These are phyloP conservation scores for Periconia macrospinosa DNA, from an alignment of 2,329 filamentous ascomycete genomes.

Conservation along the genomic window DNA sequence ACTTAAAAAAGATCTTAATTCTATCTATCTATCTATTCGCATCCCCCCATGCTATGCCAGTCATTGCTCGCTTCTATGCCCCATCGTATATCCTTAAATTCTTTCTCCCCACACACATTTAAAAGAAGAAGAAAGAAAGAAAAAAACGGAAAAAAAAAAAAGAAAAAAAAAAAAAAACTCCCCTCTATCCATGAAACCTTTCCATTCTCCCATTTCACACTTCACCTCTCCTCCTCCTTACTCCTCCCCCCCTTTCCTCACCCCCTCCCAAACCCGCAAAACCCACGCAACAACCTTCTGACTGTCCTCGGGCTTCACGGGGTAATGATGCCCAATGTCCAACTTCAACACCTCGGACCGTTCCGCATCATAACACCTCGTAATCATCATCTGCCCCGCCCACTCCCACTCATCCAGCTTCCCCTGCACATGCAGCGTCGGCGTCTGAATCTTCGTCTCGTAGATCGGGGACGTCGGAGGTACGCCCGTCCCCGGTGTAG, in stretches of 20 bases:
- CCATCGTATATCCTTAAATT: too few species aligned
- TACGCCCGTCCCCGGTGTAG: not conserved
- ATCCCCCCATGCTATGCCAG: too few species aligned
- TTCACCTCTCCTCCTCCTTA: too few species aligned
- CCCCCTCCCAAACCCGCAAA: too few species aligned
- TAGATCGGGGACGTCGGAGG: not conserved
- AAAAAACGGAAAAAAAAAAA: not conserved
- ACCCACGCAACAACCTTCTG: constrained; percentile 31
- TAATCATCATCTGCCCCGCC: constrained; percentile 34
- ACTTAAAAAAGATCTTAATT: too few species aligned
- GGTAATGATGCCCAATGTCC: constrained; percentile 43
- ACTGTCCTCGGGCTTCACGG: constrained; percentile 31
- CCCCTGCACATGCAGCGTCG: constrained; percentile 38
- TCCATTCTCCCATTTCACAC: too few species aligned
- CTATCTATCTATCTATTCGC: too few species aligned
- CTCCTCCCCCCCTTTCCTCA: too few species aligned
- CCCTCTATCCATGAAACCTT: too few species aligned
- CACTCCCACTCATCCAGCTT: constrained; percentile 38
- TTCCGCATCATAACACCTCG: constrained; percentile 29
- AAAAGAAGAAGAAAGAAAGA: not conserved
- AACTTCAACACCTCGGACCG: constrained; percentile 24
- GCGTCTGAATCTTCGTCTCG: constrained; percentile 22
- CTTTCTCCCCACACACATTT: too few species aligned
- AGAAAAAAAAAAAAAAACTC: not conserved
- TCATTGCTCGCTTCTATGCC: too few species aligned